Percentiles rank a stretch among this genome's conserved stretches.
Conservation (phyloP, 257 asterid species). For the Paraleonurus japonicus region DNA sequence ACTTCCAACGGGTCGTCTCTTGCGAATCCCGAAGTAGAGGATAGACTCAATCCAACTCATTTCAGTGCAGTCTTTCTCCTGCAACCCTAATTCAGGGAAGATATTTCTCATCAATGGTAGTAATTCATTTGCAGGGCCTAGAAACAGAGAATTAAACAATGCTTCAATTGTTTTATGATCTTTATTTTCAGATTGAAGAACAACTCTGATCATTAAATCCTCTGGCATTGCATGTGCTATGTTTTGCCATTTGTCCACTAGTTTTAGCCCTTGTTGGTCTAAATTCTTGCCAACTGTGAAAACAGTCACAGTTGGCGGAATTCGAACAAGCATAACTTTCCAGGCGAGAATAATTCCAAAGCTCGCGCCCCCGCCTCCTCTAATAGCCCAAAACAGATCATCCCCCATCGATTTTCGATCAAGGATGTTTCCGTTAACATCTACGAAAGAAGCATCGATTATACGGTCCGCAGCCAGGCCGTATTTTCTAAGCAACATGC, state of each 20-base stretch:
- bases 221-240: constrained; percentile 30
- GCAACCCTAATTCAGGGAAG: constrained; percentile 45
- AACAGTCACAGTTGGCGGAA: constrained; percentile 44
- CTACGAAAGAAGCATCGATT: constrained; percentile 42
- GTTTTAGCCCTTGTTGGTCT: constrained; percentile 26
- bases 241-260: constrained; percentile 47
- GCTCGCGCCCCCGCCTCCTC: constrained; percentile 75
- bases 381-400: constrained; percentile 59
- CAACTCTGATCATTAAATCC: constrained; percentile 26
- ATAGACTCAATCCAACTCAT: constrained; percentile 62
- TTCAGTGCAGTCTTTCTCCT: constrained; percentile 34
- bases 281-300: constrained; percentile 34
- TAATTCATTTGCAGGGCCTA: constrained; percentile 30
- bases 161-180: background rate
- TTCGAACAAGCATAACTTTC: constrained; percentile 45
- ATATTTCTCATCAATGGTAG: constrained; percentile 18
- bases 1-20: constrained; percentile 19
- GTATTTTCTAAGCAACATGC: constrained; percentile 45
- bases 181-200: constrained; percentile 12
- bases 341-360: constrained; percentile 53
- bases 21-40: constrained; percentile 27
- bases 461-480: constrained; percentile 54
- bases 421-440: constrained; percentile 37
- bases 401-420: constrained; percentile 60
- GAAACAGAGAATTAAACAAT: constrained; percentile 37